Base-by-base conservation (phyloP, 495 filamentous ascomycete species). In the Letharia lupina region DNA sequence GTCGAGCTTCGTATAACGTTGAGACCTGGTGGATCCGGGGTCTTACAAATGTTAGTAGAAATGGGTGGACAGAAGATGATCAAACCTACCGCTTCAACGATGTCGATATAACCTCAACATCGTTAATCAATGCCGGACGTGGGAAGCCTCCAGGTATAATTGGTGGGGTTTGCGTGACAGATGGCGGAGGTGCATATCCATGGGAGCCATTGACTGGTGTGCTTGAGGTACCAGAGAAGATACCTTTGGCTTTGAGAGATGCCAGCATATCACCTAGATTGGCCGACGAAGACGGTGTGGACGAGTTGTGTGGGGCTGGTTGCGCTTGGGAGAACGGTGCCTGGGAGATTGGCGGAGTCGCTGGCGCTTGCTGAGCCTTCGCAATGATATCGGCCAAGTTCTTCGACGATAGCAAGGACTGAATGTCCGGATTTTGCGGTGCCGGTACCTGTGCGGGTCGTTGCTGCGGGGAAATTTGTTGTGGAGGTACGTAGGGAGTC, bases 51-150 rank as follows among this genome's bases (percentile, higher is more conserved):
- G 70, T 77, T 67, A 77, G 71, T 58, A 73, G 69, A 70, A 64
- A 70, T 65, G 56, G 42, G 56, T 16, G 45, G 45, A 62, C 37
- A 50, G 23, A 40, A 61, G 60, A 70, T 44, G 57, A 67, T 61
- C 68, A 67, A 54, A 79, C 86, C 76, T 84, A 90, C 89, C 86
- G 86, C 78, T 93, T 93, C 33, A 96, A 82, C 60, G 91, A 91
- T 15, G 85, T 81, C 33, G 87, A 82, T 64, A 81, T 88, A 76
- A 93, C 78, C 69, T 86, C 80, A 62, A 91, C 85, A 72, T 86
- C 84, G 70, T 85, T 83, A 40, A 61, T 57, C 45, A 59, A 28
- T 52, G 58, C 35, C n/a, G 70, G 67, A 52, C 60, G 63, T 42
- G 64, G 20, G 54, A 66, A 52, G 42, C 37, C 63, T 16, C 68